Percentiles rank a stretch among this genome's conserved stretches.
phyloP scores from a whole-genome alignment of 495 filamentous ascomycete species.

The Penicillium lividum region DNA sequence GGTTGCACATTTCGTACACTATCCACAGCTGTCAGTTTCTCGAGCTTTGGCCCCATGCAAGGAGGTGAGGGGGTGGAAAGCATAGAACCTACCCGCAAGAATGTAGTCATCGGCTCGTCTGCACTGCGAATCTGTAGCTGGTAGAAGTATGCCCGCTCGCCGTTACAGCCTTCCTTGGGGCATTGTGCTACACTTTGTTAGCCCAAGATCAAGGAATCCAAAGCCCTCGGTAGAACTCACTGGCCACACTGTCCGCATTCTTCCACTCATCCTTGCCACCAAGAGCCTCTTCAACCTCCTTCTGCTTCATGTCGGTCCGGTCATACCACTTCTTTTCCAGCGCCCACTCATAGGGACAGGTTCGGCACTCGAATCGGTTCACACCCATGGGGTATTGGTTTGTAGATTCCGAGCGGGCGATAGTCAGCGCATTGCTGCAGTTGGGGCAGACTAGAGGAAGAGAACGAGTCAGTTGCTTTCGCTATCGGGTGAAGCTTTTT shows the following conservation, averaged over 20 bases:
- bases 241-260: slow-evolving; percentile 77
- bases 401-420: slow-evolving; percentile 58
- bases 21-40: slow-evolving; percentile 31
- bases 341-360: slow-evolving; percentile 85
- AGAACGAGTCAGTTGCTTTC: slow-evolving; percentile 20
- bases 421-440: slow-evolving; percentile 85
- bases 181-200: slow-evolving; percentile 61
- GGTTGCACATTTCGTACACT: slow-evolving; percentile 50
- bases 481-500: neutral
- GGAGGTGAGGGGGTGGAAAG: slow-evolving; percentile 19
- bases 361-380: slow-evolving; percentile 87
- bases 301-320: slow-evolving; percentile 68
- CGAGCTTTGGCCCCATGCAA: slow-evolving; percentile 15
- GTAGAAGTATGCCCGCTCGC: slow-evolving; percentile 84
- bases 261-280: slow-evolving; percentile 85
- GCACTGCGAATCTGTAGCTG: slow-evolving; percentile 97
- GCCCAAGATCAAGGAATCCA: neutral
- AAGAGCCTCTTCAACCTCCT: slow-evolving; percentile 89
- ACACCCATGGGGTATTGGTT: slow-evolving; percentile 48
- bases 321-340: slow-evolving; percentile 74
- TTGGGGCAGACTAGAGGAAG: slow-evolving; percentile 75
- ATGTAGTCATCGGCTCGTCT: slow-evolving; percentile 97
- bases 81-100: slow-evolving; percentile 70
- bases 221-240: slow-evolving; percentile 39
- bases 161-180: slow-evolving; percentile 70